Evolutionary conservation across 2,329 filamentous ascomycete genomes (phyloP).

Genomic region (Scolecobasidium constrictum): DNA sequence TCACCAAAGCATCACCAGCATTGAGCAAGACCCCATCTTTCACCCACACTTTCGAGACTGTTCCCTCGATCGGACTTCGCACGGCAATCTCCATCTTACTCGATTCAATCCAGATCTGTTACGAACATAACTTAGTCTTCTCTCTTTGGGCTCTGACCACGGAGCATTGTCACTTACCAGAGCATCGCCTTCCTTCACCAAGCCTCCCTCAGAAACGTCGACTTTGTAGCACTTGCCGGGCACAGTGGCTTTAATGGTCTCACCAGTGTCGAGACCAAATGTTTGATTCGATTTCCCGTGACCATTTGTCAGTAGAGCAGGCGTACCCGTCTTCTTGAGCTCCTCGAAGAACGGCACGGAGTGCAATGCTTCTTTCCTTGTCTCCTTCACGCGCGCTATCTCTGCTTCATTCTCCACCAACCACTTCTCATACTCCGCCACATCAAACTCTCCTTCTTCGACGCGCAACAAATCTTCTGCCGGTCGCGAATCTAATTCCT

Average conservation of each 20-base stretch:
- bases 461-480: slow-evolving; percentile 23
- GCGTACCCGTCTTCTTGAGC: slow-evolving; percentile 18
- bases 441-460: slow-evolving; percentile 18
- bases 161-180: too few relatives aligned
- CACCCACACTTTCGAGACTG: too few relatives aligned
- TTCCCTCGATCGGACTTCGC: too few relatives aligned
- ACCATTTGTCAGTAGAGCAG: slow-evolving; percentile 21
- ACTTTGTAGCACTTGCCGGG: slow-evolving; percentile 47
- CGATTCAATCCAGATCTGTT: too few relatives aligned
- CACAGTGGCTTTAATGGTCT: slow-evolving; percentile 29
- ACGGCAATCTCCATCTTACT: too few relatives aligned
- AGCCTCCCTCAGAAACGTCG: too few relatives aligned
- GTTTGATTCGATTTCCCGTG: slow-evolving; percentile 12
- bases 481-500: slow-evolving; percentile 23
- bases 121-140: too few relatives aligned
- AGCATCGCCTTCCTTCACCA: too few relatives aligned
- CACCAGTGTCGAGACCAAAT: slow-evolving; percentile 15
- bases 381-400: slow-evolving; percentile 13
- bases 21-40: slow-evolving; percentile 30
- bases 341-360: slow-evolving; percentile 8
- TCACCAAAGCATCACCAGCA: slow-evolving; percentile 26
- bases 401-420: slow-evolving; percentile 14
- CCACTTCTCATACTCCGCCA: slow-evolving; percentile 18
- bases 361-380: background rate
- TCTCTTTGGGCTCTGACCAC: too few relatives aligned